These are phyloP conservation scores for Sistotremastrum suecicum DNA, from an alignment of 768 basidiomycete genomes.

Conservation along the genomic window DNA sequence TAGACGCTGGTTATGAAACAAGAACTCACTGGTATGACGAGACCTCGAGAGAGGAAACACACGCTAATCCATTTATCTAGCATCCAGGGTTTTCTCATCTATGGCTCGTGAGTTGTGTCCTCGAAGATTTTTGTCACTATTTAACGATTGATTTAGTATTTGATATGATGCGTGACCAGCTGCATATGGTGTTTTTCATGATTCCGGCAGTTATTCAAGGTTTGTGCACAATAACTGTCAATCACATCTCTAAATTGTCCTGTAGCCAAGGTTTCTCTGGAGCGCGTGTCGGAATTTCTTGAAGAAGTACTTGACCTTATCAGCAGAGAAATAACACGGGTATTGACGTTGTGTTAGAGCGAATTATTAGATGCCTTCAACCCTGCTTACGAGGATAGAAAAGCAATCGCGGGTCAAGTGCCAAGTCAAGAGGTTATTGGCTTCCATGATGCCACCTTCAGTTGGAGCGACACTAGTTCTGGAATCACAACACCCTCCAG, in stretches of 20 bases:
- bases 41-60: constrained; percentile 1
- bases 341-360: constrained; percentile 11
- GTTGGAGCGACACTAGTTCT: constrained; percentile 27
- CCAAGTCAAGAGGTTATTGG: constrained; percentile 25
- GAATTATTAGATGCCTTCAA: constrained; percentile 18
- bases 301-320: constrained; percentile 9
- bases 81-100: constrained; percentile 25
- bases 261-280: constrained; percentile 23
- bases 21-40: constrained; percentile 17
- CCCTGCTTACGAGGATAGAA: constrained; percentile 4
- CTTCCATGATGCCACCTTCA: constrained; percentile 38
- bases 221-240: constrained; percentile 10
- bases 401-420: constrained; percentile 3
- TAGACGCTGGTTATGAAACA: constrained; percentile 24
- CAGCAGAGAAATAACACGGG: neutral
- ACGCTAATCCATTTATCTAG: constrained; percentile 7
- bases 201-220: constrained; percentile 15
- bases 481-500: constrained; percentile 21
- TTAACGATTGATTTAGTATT: constrained; percentile 36
- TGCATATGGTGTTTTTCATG: constrained; percentile 22
- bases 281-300: constrained; percentile 26
- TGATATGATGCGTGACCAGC: constrained; percentile 39
- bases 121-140: constrained; percentile 27
- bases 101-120: constrained; percentile 15
- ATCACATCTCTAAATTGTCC: constrained; percentile 40